A percentile compares a stretch with the other conserved stretches of the same genome.
These are phyloP conservation scores for Tolypocladium cylindrosporum DNA, from an alignment of 2,329 filamentous ascomycete genomes.

Conservation along the genomic window DNA sequence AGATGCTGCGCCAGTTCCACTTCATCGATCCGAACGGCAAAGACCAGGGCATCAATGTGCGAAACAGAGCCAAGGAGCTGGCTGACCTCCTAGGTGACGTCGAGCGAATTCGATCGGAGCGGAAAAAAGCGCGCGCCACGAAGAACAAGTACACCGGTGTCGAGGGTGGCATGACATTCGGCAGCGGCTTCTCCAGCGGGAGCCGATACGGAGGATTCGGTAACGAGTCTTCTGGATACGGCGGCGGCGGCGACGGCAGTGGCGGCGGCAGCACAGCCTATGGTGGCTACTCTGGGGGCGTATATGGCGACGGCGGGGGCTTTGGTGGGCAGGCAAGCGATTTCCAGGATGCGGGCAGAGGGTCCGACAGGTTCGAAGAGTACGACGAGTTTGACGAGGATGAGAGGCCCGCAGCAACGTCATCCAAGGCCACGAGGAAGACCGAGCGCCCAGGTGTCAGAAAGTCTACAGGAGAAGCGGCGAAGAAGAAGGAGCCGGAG, in stretches of 20 bases:
- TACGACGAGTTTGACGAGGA: constrained; percentile 94
- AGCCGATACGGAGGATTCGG: constrained; percentile 84
- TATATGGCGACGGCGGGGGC: constrained; percentile 93
- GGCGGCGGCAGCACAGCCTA: constrained; percentile 24
- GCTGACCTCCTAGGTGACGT: constrained; percentile 90
- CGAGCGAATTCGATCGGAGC: constrained; percentile 69
- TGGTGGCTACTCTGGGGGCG: constrained; percentile 56
- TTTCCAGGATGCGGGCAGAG: constrained; percentile 52
- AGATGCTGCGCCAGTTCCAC: constrained; percentile 98
- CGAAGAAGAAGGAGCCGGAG: constrained; percentile 81
- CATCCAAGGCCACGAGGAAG: constrained; percentile 32
- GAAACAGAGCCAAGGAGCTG: constrained; percentile 91
- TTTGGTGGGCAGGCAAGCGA: constrained; percentile 72
- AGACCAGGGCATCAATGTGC: constrained; percentile 95
- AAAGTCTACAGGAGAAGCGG: constrained; percentile 46
- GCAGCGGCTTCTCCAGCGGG: constrained; percentile 41
- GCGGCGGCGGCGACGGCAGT: constrained; percentile 31
- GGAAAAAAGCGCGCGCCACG: constrained; percentile 84
- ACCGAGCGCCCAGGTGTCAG: constrained; percentile 21
- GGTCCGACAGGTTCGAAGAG: constrained; percentile 79
- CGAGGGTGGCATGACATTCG: constrained; percentile 63
- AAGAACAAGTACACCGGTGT: constrained; percentile 94
- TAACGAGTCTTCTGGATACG: constrained; percentile 69
- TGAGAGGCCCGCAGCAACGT: constrained; percentile 32
- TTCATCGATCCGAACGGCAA: constrained; percentile 95